Base-by-base conservation (phyloP, 148 eudicot genomes). In the Rhododendron henanense region DNA sequence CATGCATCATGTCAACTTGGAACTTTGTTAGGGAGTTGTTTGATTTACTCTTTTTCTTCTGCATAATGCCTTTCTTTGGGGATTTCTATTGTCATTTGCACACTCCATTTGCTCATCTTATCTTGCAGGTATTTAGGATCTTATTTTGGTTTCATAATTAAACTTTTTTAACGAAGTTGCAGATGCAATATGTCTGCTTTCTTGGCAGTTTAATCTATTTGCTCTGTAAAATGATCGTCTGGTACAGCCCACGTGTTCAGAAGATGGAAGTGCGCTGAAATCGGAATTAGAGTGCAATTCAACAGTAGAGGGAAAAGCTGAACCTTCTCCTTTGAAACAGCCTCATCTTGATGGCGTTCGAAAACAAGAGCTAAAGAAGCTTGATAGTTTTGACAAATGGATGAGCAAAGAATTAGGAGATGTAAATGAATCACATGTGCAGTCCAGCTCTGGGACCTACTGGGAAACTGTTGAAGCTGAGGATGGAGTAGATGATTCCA, bases 361-460 rank as follows among this genome's bases (percentile, higher is more conserved):
- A 86, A 90, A 67, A 90, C 91, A 90, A 65, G 88, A 89, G 83
- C 90, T 95, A 81, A 90, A 88, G 88, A 94, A 94, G 92, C 91
- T 88, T 41, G 97, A 95, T 89, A 93, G 98, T 91, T 95, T 95
- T 89, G 93, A 91, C 83, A 88, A 90, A 73, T 94, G 98, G 98
- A 92, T 95, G 91, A 91, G 91, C 87, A 95, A 93, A 85, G 98
- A 94, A 86, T 90, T 95, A 39, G 96, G 90, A 69, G 95, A 93
- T 88, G 94, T 93, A 28, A 89, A 87, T 81, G 94, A 92, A 81
- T 85, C 92, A 57, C 90, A 87, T 85, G 77, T 89, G 84, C 91
- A 91, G 71, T 85, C 92, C 23, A 87, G 91, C 87, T 91, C 93
- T 57, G 92, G 82, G 82, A 75, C 86, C 50, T 93, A 89, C 79